phyloP scores from a whole-genome alignment of 1,284 basidiomycete genomes.

The Rhodotorula sp. region DNA sequence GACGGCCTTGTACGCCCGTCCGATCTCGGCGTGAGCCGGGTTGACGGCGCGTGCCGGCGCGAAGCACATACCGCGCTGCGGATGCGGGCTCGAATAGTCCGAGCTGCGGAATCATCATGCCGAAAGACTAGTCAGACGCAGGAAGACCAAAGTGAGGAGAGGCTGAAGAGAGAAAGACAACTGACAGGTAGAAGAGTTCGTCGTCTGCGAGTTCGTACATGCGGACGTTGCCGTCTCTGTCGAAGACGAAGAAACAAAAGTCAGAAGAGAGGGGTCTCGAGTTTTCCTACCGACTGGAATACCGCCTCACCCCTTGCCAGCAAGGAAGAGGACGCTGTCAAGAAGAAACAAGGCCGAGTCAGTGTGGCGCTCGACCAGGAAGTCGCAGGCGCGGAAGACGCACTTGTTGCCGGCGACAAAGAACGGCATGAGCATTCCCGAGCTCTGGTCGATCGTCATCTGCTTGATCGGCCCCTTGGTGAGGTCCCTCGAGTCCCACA shows the following conservation, averaged over 20 bases:
- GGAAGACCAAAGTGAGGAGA: neutral
- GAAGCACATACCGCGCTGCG: slow-evolving; percentile 95
- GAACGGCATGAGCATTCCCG: slow-evolving; percentile 96
- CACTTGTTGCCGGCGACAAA: slow-evolving; percentile 82
- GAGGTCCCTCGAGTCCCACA: slow-evolving; percentile 79
- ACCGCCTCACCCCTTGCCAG: slow-evolving; percentile 55
- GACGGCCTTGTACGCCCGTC: slow-evolving; percentile 77
- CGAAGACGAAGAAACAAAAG: slow-evolving; percentile 3
- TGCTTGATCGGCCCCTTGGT: slow-evolving; percentile 65
- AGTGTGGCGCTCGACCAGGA: neutral
- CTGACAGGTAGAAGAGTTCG: slow-evolving; percentile 65
- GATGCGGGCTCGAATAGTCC: slow-evolving; percentile 86
- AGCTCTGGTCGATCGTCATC: slow-evolving; percentile 75
- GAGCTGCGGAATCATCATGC: slow-evolving; percentile 46
- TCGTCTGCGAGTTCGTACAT: slow-evolving; percentile 95
- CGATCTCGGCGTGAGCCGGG: slow-evolving; percentile 90
- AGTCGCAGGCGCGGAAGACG: neutral
- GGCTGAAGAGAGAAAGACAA: neutral
- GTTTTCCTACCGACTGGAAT: too few species aligned
- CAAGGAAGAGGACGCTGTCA: slow-evolving; percentile 74
- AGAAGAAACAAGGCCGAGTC: neutral
- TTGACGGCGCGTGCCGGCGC: slow-evolving; percentile 84
- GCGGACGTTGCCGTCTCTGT: slow-evolving; percentile 78
- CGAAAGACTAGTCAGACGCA: too few species aligned
- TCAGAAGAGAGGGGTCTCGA: too few species aligned